Evolutionary conservation across 2,329 filamentous ascomycete species (phyloP).

Genomic region (Exophiala calicioides): DNA sequence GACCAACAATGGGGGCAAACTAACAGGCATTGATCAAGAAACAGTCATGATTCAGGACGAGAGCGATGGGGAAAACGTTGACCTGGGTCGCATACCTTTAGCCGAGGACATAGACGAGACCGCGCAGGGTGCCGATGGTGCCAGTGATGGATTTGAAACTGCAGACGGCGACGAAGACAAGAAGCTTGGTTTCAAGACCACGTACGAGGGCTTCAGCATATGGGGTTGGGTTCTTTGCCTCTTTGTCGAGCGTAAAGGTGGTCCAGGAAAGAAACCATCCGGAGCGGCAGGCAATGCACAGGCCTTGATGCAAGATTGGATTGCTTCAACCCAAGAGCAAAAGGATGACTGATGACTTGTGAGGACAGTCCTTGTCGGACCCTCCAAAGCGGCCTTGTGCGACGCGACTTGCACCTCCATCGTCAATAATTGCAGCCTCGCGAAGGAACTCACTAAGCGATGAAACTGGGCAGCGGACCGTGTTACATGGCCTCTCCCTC

Average conservation of each 20-base stretch:
- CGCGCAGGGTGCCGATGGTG: constrained; percentile 1
- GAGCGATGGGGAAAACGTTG: constrained; percentile 57
- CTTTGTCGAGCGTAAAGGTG: constrained; percentile 73
- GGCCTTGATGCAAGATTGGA: constrained; percentile 82
- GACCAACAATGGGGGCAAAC: constrained; percentile 62
- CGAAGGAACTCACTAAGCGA: too few relatives aligned
- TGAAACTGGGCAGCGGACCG: too few relatives aligned
- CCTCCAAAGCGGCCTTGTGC: too few relatives aligned
- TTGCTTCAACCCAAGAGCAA: constrained; percentile 69
- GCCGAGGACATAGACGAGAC: constrained; percentile 27
- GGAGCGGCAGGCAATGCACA: constrained; percentile 55
- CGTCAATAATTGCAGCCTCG: too few relatives aligned
- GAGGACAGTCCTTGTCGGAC: too few relatives aligned
- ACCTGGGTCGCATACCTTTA: constrained; percentile 22
- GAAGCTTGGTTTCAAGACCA: constrained; percentile 80
- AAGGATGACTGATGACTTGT: constrained; percentile 33
- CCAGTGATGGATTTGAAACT: constrained; percentile 42
- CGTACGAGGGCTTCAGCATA: constrained; percentile 94
- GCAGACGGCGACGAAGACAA: constrained; percentile 72
- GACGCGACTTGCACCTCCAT: too few relatives aligned
- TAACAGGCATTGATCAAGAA: constrained; percentile 54
- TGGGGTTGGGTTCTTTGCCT: constrained; percentile 91
- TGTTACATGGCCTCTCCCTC: too few relatives aligned
- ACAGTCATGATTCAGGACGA: constrained; percentile 56
- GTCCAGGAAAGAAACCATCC: constrained; percentile 41